Percentiles rank a stretch among this genome's conserved stretches.
Conservation (phyloP, 1,284 basidiomycete genomes). For the Tilletia indica region DNA sequence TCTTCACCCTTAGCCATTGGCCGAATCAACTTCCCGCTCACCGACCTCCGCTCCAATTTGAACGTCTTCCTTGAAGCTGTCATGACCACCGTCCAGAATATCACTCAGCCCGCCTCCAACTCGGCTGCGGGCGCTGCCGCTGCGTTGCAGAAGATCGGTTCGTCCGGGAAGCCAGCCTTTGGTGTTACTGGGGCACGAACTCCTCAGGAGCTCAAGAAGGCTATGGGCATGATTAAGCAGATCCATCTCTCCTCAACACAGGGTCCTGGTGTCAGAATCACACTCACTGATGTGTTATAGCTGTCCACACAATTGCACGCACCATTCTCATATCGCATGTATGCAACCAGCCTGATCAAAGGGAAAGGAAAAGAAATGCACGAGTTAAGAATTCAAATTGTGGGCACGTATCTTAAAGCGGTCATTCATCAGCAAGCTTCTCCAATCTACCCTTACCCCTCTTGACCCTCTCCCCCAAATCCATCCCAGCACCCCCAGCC, state of each 20-base stretch:
- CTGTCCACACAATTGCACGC: neutral
- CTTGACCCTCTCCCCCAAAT: conserved; percentile 39
- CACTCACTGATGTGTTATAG: conserved; percentile 37
- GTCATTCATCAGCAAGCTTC: conserved; percentile 27
- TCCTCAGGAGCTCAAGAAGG: conserved; percentile 22
- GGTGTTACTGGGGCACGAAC: neutral
- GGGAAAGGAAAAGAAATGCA: too few species aligned
- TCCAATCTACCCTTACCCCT: conserved; percentile 36
- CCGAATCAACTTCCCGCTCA: conserved; percentile 64
- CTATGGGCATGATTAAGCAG: conserved; percentile 56
- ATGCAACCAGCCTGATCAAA: too few species aligned
- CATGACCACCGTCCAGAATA: conserved; percentile 41
- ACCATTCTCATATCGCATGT: too few species aligned
- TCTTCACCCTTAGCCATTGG: conserved; percentile 58
- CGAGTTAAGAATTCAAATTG: neutral
- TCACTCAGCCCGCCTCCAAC: conserved; percentile 26
- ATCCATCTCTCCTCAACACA: conserved; percentile 79
- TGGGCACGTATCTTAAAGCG: neutral
- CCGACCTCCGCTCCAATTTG: conserved; percentile 76
- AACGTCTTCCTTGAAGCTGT: conserved; percentile 76
- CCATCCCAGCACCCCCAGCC: conserved; percentile 19
- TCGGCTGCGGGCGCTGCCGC: conserved; percentile 16
- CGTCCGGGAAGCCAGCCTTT: neutral
- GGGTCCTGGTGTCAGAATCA: conserved; percentile 76
- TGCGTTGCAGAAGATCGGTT: neutral